Percentiles rank a stretch among this genome's conserved stretches.
phyloP scores from a whole-genome alignment of 768 basidiomycete genomes.

The Mycena galopus region DNA sequence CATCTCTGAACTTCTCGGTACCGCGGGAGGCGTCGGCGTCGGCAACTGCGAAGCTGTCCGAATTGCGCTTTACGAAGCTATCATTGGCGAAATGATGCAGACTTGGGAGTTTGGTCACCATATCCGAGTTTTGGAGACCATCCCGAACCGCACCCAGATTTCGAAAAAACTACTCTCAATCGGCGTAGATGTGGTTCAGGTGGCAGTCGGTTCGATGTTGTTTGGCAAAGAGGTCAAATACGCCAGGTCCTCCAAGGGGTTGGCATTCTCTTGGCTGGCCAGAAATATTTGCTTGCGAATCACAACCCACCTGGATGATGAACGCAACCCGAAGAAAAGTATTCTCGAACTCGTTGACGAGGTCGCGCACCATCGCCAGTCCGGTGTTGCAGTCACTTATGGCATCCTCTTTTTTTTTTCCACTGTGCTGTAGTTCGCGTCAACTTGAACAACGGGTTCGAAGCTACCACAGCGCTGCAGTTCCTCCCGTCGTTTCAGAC shows the following conservation, averaged over 20 bases:
- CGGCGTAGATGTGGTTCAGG: neutral
- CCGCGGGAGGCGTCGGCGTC: neutral
- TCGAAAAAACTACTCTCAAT: neutral
- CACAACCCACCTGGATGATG: constrained; percentile 40
- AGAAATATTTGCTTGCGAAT: constrained; percentile 27
- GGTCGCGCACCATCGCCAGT: neutral
- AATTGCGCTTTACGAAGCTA: constrained; percentile 33
- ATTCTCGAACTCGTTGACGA: constrained; percentile 25
- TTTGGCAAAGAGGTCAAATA: neutral
- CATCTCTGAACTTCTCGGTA: constrained; percentile 14
- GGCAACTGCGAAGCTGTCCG: constrained; percentile 25
- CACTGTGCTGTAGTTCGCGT: constrained; percentile 39
- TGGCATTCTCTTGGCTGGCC: constrained; percentile 8
- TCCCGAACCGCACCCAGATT: constrained; percentile 2
- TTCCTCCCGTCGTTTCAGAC: constrained; percentile 38
- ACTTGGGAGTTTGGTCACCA: neutral
- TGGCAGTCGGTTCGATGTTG: constrained; percentile 9
- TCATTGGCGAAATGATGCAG: constrained; percentile 31
- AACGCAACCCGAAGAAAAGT: constrained; percentile 26
- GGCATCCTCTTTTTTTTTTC: constrained; percentile 39
- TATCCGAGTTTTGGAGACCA: constrained; percentile 24
- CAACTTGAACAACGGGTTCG: constrained; percentile 10
- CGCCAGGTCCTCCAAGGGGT: neutral
- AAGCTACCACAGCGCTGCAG: constrained; percentile 33
- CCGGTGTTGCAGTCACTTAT: neutral